A percentile compares a stretch with the other conserved stretches of the same genome.
Evolutionary conservation across 2,329 filamentous ascomycete species (phyloP).

Genomic region (Colletotrichum brevisporum): DNA sequence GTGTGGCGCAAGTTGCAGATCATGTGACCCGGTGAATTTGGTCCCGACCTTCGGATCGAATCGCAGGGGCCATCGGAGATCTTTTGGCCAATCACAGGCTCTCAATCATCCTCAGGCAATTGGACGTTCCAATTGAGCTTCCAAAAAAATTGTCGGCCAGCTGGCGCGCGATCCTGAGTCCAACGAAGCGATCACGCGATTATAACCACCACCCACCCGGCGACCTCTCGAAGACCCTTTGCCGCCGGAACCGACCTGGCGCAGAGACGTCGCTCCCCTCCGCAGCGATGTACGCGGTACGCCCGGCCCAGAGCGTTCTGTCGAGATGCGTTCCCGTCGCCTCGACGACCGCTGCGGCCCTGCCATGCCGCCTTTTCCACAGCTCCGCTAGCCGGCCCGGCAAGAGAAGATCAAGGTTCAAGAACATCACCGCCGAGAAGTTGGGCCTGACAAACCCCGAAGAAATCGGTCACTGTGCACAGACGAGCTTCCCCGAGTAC

Average conservation of each 20-base stretch:
- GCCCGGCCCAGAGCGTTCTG: constrained; percentile 67
- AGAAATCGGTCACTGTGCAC: constrained; percentile 58
- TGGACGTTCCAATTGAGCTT: constrained; percentile 35
- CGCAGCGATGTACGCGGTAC: constrained; percentile 68
- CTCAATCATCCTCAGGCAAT: constrained; percentile 22
- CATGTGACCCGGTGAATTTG: constrained; percentile 18
- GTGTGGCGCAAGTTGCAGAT: constrained; percentile 8
- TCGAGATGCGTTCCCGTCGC: constrained; percentile 61
- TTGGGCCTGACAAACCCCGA: constrained; percentile 64
- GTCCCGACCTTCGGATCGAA: not conserved
- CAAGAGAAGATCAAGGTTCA: constrained; percentile 64
- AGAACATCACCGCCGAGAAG: constrained; percentile 65
- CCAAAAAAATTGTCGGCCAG: constrained; percentile 43
- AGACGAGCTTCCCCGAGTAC: constrained; percentile 73
- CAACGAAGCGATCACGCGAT: constrained; percentile 32
- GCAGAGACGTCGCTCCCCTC: constrained; percentile 31
- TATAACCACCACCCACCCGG: constrained; percentile 16
- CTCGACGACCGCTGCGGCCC: constrained; percentile 45
- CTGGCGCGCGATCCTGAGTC: constrained; percentile 37
- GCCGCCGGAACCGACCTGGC: constrained; percentile 37
- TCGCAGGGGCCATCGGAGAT: not conserved
- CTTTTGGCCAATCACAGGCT: constrained; percentile 28
- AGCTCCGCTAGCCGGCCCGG: constrained; percentile 61
- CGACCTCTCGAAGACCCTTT: constrained; percentile 25
- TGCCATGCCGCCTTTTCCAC: constrained; percentile 63